Evolutionary conservation across 208 protist species (phyloP).

Genomic region (Chromosphaera perkinsii): DNA sequence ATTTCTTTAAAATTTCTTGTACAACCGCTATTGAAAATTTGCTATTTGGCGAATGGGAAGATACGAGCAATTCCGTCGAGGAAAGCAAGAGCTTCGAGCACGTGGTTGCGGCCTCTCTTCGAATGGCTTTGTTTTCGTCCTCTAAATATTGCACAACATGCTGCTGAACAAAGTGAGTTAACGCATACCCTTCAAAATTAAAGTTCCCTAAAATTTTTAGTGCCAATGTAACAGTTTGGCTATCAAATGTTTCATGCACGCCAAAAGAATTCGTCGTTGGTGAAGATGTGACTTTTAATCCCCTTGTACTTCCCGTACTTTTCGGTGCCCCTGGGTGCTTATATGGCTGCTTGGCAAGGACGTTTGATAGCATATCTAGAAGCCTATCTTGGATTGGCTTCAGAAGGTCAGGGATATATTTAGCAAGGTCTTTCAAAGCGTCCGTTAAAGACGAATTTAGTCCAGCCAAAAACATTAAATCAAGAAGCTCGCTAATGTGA

Average conservation of each 20-base stretch:
- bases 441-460: slow-evolving; percentile 34
- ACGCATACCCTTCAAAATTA: slow-evolving; percentile 51
- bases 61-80: not conserved
- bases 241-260: no score
- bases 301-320: no score
- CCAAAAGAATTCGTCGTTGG: no score
- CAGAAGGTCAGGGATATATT: slow-evolving; percentile 47
- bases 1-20: slow-evolving; percentile 61
- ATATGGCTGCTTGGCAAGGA: not conserved
- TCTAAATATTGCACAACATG: slow-evolving; percentile 57
- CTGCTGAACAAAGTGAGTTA: slow-evolving; percentile 56
- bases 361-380: slow-evolving; percentile 35
- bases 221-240: no score
- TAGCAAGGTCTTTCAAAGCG: slow-evolving; percentile 43
- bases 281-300: no score
- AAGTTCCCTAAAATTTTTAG: no score
- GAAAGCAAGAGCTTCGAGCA: slow-evolving; percentile 46
- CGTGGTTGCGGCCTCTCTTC: slow-evolving; percentile 55
- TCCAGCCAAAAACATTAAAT: slow-evolving; percentile 42
- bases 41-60: not conserved
- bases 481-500: slow-evolving; percentile 36
- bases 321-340: slow-evolving; percentile 7
- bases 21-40: slow-evolving; percentile 45
- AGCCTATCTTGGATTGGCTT: slow-evolving; percentile 45
- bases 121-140: slow-evolving; percentile 45